Base-by-base conservation (phyloP, 257 asterid species). In the Dorcoceras hygrometricum region DNA sequence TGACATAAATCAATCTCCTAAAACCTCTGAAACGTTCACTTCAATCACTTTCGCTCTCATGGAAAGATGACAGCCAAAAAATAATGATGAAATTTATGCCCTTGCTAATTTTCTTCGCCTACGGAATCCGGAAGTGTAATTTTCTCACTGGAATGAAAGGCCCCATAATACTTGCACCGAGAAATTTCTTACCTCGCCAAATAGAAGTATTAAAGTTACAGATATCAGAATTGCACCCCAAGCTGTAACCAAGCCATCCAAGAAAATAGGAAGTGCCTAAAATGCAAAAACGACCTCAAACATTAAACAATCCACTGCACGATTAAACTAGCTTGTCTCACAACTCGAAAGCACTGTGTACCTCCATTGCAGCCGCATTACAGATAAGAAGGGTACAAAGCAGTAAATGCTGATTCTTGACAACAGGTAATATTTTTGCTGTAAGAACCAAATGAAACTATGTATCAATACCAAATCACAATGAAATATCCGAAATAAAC, bases 281-380 rank as follows among this genome's bases (percentile, higher is more conserved):
- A 85, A 66, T 48, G 56, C 51, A 43, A 31, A 56, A 68, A 56
- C 65, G 1, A 18, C 8, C 20, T n/a, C 10, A 28, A 57, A 69
- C 50, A 39, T 43, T 3, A 43, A 43, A 43, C 51, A 14, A 43
- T 57, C 20, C 62, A 63, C 68, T 19, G 6, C 4, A 0, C 19
- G 1, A 39, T 12, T 11, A 39, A 65, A 63, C 68, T 64, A 9
- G 59, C 36, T 57, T 16, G 16, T 31, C 50, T 29, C 32, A 62
- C 3, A 57, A 16, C 27, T 73, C 36, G 61, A 61, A 57, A 14
- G 48, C 19, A 32, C n/a, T 4, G 19, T 43, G 62, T 65, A 90
- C 97, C 97, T 90, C 97, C 97, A 90, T 89, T 39, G 95, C 95
- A 63, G 90, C 92, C 63, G 96, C 96, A 75, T 89, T 89, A 83